Base-by-base conservation (phyloP, 2,329 filamentous ascomycete species). In the Neonectria hederae region DNA sequence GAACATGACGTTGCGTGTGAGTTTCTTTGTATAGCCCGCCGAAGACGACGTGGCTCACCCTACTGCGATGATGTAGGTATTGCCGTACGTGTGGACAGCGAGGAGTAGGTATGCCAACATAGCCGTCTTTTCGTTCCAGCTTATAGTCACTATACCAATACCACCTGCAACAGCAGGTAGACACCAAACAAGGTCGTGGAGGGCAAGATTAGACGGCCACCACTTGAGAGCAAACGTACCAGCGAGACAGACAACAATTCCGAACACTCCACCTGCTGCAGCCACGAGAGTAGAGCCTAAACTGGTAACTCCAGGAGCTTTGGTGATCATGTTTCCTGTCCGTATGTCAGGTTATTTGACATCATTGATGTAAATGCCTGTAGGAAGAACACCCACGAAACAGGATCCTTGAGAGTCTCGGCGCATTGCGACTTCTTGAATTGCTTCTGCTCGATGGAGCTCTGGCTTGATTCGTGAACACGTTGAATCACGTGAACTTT, bases 11-110 rank as follows among this genome's bases (percentile, higher is more conserved):
- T 79, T 80, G 2, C 79, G 73, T 0, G 80, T 81, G 14, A 80
- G 76, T 67, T 82, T 82, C 71, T 83, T 83, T 0, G 80, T 82
- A 63, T 82, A 80, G 4, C 80, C 79, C 0, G 78, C 77, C 1
- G 73, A 69, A 6, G 69, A 69, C 2, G 77, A 78, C 3, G 77
- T 78, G 5, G 78, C 76, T 78, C 79, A 81, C 8, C 77, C 78
- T 0, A 81, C 56, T 0, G 69, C 69, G 24, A 75, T 74, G 63
- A 74, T 74, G 55, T 75, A 75, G 0, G 71, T 69, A 49, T 69
- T 69, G 4, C 70, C 68, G 35, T 78, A 80, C 0, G 77, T 80
- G 43, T 79, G 74, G 19, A 76, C 76, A 13, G 72, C 71, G 0
- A 75, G 64, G 28, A 74, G 59, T 24, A 75, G 56, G 35, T 68